Evolutionary conservation across 2,329 filamentous ascomycete genomes (phyloP), one percentile per base, ranked within the genome.

Genomic region (Arthrocladium fulminans): DNA sequence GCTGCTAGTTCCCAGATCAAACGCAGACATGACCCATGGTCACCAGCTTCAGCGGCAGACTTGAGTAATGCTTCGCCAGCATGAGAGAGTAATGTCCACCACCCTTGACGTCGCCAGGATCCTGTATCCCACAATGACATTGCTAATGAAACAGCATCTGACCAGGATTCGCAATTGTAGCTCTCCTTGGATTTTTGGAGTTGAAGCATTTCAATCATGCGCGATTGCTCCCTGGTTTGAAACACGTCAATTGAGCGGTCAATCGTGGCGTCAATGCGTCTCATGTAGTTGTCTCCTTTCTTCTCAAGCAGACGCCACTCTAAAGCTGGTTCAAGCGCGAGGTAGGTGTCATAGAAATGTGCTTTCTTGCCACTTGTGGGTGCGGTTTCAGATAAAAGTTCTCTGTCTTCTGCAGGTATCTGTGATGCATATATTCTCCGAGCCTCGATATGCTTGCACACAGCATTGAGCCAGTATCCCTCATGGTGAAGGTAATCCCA

Each of bases 401-500:
- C 66, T 19, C 76, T 69, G 59, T 82, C 79, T 61, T 82, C 79
- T 41, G 74, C 71, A 17, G 79, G 75, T 37, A 81, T 78, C 20
- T 76, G 68, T 42, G 72, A 60, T 3, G 78, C 77, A 39, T 75
- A 65, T 12, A 64, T 56, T 52, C 73, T 73, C 19, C 79, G 71
- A 40, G 62, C 59, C 55, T 70, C 67, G 7, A 75, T 68, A 57
- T 77, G 72, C 43, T 72, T 73, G 10, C 73, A 72, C 5, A 77
- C 70, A 15, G 76, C 64, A 50, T 73, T 67, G 39, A 76, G 63
- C 78, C 78, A 83, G 60, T 82, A 83, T 1, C 79, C 79, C 50
- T 79, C 66, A 59, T 82, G 79, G 51, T 81, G 79, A 12, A 82
- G 65, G 12, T 74, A 61, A 52, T 80, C 72, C 73, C 77, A 81